A percentile compares a stretch with the other conserved stretches of the same genome.
These are phyloP conservation scores for Umbelopsis isabellina DNA, from an alignment of 192 early-diverging fungal genomes.

Conservation along the genomic window DNA sequence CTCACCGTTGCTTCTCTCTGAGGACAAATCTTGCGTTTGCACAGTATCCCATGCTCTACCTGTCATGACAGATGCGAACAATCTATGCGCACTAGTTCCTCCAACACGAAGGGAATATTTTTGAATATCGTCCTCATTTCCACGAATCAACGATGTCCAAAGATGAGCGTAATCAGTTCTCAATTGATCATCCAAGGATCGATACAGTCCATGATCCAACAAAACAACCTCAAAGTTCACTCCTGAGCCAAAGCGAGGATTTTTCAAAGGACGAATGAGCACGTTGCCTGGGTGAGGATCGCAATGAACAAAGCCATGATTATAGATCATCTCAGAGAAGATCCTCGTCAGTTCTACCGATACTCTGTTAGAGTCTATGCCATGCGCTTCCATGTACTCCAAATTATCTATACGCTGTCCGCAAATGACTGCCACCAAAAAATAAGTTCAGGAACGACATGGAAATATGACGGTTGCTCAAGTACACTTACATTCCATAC, in stretches of 20 bases:
- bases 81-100: slow-evolving; percentile 77
- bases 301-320: slow-evolving; percentile 85
- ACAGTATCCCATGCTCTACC: slow-evolving; percentile 85
- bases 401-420: slow-evolving; percentile 82
- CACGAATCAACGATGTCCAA: slow-evolving; percentile 83
- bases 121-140: slow-evolving; percentile 74
- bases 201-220: slow-evolving; percentile 90
- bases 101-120: slow-evolving; percentile 65
- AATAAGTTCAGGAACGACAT: not conserved
- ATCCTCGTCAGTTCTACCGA: slow-evolving; percentile 74
- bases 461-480: not conserved
- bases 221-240: slow-evolving; percentile 90
- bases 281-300: slow-evolving; percentile 96
- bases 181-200: slow-evolving; percentile 69
- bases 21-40: slow-evolving; percentile 33
- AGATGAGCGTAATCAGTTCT: slow-evolving; percentile 86
- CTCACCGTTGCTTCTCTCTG: slow-evolving; percentile 50
- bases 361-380: slow-evolving; percentile 76
- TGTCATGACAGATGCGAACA: slow-evolving; percentile 89
- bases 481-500: slow-evolving; percentile 78
- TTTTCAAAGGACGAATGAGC: slow-evolving; percentile 61
- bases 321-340: slow-evolving; percentile 91
- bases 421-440: slow-evolving; percentile 39
- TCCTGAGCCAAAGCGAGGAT: slow-evolving; percentile 48
- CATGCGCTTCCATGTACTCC: slow-evolving; percentile 64